Conservation (phyloP, 2,329 filamentous ascomycete species). For the Fusarium sp. region DNA sequence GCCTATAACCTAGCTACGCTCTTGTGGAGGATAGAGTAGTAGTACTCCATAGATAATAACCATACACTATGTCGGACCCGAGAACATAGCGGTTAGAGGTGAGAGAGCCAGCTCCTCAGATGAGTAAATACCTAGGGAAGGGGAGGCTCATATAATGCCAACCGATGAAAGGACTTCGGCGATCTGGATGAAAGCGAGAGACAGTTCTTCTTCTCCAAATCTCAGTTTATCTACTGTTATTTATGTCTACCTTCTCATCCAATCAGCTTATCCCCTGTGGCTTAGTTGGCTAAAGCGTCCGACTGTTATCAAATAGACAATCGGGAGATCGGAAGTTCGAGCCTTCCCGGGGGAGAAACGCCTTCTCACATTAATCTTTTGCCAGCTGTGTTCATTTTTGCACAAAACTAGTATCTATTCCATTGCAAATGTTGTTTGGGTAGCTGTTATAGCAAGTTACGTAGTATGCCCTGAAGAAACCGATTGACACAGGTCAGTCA, state of each 20-base stretch:
- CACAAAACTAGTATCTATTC: too few species aligned
- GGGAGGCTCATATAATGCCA: background rate
- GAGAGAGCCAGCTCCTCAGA: background rate
- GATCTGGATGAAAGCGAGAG: too few species aligned
- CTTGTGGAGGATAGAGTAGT: background rate
- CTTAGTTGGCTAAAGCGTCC: conserved; percentile 47
- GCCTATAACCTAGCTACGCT: background rate
- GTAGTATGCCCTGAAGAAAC: background rate
- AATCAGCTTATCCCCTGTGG: conserved; percentile 43
- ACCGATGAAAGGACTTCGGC: background rate
- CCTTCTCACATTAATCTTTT: background rate
- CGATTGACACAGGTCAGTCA: background rate
- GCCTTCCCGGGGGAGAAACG: conserved; percentile 47
- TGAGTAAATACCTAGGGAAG: background rate
- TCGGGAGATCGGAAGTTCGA: conserved; percentile 51
- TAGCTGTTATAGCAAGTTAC: too few species aligned
- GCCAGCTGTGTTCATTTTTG: background rate
- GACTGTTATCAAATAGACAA: conserved; percentile 46
- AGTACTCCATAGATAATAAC: background rate
- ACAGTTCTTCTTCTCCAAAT: too few species aligned
- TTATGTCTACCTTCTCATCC: background rate
- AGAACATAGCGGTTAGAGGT: background rate
- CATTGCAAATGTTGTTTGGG: too few species aligned
- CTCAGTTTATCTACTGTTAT: background rate
- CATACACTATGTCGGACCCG: background rate